Evolutionary conservation across 1,284 basidiomycete species (phyloP), one percentile per base, ranked within the genome.

Genomic region (Phellopilus nigrolimitatus): DNA sequence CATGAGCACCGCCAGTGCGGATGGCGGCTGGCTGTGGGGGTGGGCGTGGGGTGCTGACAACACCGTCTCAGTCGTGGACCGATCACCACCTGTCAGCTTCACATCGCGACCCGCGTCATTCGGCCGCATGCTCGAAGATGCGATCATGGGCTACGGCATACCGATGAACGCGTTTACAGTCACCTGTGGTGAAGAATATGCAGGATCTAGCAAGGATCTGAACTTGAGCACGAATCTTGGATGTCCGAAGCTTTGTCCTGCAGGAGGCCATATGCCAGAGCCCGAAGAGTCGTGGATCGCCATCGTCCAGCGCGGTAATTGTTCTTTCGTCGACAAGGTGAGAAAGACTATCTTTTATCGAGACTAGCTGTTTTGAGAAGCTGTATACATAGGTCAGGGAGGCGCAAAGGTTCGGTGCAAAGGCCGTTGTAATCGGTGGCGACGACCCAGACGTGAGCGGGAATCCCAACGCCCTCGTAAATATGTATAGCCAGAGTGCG

Each of bases 401-500:
- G 60, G 90, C 91, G 0, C 89, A 94, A 65, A 72, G 77, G 37
- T 70, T 91, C 9, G 92, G 91, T n/a, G 91, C 92, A 0, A 79
- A 74, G 57, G 91, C 85, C 1, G 84, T 94, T 22, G 80, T 95
- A n/a, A 89, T 97, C 1, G 93, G 92, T 38, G 92, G 93, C 43
- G 76, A 84, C 59, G 77, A 84, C 61, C 81, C 82, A 28, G 73
- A 71, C 17, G 59, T 74, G 42, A 80, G 81, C 9, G 81, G 86
- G 3, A 77, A 78, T 60, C 81, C 89, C 13, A 87, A 91, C 61
- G 77, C 78, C n/a, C 72, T 94, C 54, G 79, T 94, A 37, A 93
- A 89, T 56, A 94, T 95, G 91, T 93, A 87, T 67, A 89, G 86
- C 64, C 88, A 88, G 66, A 83, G 86, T 88, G 58, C 47, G 76